Percentiles rank a stretch among this genome's conserved stretches.
Conservation (phyloP, 495 filamentous ascomycete genomes). For the Penicillium herquei region DNA sequence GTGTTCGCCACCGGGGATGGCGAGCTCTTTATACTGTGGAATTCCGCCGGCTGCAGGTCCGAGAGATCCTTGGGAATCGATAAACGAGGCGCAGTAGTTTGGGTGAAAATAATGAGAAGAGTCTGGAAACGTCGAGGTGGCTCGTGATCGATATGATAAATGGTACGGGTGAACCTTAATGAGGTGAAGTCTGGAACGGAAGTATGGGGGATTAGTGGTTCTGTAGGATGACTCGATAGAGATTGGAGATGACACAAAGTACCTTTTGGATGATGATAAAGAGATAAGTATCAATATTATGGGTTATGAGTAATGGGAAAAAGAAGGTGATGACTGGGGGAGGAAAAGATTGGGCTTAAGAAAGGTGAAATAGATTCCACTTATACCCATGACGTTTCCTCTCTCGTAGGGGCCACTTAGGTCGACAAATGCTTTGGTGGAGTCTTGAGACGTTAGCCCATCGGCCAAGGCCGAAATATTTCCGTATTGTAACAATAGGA, state of each 20-base stretch:
- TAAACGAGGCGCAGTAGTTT: neutral
- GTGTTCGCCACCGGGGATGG: conserved; percentile 35
- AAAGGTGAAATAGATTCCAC: neutral
- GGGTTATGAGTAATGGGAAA: conserved; percentile 20
- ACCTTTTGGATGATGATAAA: neutral
- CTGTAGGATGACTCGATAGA: conserved; percentile 19
- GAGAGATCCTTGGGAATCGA: conserved; percentile 20
- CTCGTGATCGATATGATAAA: conserved; percentile 17
- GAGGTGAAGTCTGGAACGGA: conserved; percentile 17
- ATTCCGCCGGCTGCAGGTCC: conserved; percentile 33
- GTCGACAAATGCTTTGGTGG: conserved; percentile 2
- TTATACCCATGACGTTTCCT: conserved; percentile 14
- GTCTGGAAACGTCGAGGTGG: conserved; percentile 39
- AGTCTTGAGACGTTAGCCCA: neutral
- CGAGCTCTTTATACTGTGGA: conserved; percentile 31
- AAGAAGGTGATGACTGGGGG: neutral
- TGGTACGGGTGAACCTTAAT: conserved; percentile 21
- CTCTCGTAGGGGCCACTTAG: neutral
- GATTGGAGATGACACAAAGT: neutral
- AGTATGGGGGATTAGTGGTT: conserved; percentile 14
- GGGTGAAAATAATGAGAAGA: conserved; percentile 21
- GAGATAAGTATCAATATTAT: neutral
- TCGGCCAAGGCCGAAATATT: neutral
- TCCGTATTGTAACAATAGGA: conserved; percentile 5
- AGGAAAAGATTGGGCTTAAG: conserved; percentile 14